Base-by-base conservation (phyloP, 2,329 filamentous ascomycete species). In the Ophiognomonia clavigignenti-juglandacearum region DNA sequence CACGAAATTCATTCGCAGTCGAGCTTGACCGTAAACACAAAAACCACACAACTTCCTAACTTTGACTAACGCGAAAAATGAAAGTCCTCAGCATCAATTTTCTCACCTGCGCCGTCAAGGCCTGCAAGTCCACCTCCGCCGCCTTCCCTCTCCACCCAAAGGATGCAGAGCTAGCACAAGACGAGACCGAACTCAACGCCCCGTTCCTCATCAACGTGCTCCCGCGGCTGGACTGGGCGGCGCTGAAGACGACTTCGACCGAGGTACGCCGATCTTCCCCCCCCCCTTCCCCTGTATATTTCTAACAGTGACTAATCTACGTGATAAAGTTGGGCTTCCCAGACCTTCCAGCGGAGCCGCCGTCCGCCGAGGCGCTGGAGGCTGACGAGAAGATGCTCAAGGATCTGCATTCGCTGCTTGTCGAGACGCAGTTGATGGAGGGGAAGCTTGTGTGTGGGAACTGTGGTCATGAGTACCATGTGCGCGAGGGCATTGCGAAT, bases 41-140 rank as follows among this genome's bases (percentile, higher is more conserved):
- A 43, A 43, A 16, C 23, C 20, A 41, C 32, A 27, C 45, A 53
- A 46, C n/a, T n/a, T n/a, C n/a, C n/a, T n/a, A n/a, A n/a, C n/a
- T n/a, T n/a, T n/a, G n/a, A n/a, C n/a, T 9, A 18, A n/a, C 43
- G 14, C 13, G 23, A 43, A 65, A 57, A 51, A 98, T 98, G 93
- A 97, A 97, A 69, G 75, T 97, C 53, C 81, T 97, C 43, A 96
- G 90, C 52, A 84, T 95, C 60, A 97, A 97, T 71, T 98, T 98
- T 69, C 75, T 97, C 55, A 93, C 89, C 60, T 98, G 93, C 75
- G 92, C 93, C 53, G 86, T 95, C 64, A 97, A 96, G 75, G 77
- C 86, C 47, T 98, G 93, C 85, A 96, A 95, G 71, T 79, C 82
- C 48, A 83, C 85, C 26, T 74, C 85, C 6, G 72, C 78, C 43